These are phyloP conservation scores for Mycosphaerelloides madeirae DNA, from an alignment of 2,329 filamentous ascomycete genomes.

Conservation along the genomic window DNA sequence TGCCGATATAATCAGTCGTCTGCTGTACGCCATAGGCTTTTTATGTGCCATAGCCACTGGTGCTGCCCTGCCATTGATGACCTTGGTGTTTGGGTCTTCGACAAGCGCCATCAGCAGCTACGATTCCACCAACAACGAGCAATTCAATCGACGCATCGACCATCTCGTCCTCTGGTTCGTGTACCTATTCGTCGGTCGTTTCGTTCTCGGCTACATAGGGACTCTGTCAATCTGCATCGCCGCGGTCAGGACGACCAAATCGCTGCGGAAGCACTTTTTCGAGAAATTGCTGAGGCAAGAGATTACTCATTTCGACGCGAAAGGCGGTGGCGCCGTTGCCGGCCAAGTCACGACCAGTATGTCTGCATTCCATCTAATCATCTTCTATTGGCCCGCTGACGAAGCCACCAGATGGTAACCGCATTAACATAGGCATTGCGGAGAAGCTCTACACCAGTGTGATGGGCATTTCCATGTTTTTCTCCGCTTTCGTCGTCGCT, in stretches of 20 bases:
- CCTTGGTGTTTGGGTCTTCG: neutral
- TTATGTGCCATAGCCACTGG: neutral
- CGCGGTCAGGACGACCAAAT: conserved; percentile 48
- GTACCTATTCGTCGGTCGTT: neutral
- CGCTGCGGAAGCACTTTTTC: conserved; percentile 58
- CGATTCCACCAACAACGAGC: neutral
- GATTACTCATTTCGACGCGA: conserved; percentile 61
- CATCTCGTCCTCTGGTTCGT: conserved; percentile 1
- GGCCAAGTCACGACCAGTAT: conserved; percentile 7
- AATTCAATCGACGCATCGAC: neutral
- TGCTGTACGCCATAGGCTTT: too few relatives aligned
- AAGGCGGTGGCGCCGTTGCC: conserved; percentile 43
- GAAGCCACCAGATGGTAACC: conserved; percentile 24
- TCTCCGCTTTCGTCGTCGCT: conserved; percentile 38
- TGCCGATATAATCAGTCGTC: too few relatives aligned
- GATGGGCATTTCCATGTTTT: conserved; percentile 33
- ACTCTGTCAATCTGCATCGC: conserved; percentile 42
- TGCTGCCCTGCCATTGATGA: conserved; percentile 4
- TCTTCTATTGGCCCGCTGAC: neutral
- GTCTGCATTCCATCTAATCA: neutral
- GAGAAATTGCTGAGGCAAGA: conserved; percentile 59
- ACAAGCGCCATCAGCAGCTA: neutral
- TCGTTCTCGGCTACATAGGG: conserved; percentile 1
- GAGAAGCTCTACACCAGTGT: conserved; percentile 35
- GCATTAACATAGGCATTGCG: conserved; percentile 36